phyloP scores from a whole-genome alignment of 2,329 filamentous ascomycete species.

The Epichloe baconii region DNA sequence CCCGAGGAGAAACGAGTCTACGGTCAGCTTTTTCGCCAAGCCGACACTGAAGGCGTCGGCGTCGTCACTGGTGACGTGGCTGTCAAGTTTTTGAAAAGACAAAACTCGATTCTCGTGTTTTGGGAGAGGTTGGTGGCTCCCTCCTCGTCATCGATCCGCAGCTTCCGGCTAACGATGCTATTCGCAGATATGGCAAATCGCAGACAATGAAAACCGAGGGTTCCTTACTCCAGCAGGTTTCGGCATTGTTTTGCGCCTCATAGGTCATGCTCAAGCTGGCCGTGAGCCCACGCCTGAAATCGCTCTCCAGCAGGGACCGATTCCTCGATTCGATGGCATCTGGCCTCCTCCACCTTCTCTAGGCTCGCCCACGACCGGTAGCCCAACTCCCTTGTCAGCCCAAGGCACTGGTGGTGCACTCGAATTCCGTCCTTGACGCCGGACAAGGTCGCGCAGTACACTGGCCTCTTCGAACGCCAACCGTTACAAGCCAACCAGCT shows the following conservation, averaged over 20 bases:
- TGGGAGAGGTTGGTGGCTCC: constrained; percentile 61
- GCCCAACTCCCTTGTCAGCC: constrained; percentile 35
- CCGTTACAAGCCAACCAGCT: constrained; percentile 60
- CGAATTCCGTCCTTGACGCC: constrained; percentile 80
- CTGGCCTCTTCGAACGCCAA: constrained; percentile 81
- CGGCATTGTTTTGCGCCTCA: constrained; percentile 81
- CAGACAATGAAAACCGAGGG: constrained; percentile 90
- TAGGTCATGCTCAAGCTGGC: constrained; percentile 87
- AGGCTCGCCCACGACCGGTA: constrained; percentile 23
- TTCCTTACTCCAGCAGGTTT: constrained; percentile 89
- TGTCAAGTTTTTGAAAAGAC: constrained; percentile 98
- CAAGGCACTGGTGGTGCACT: constrained; percentile 56
- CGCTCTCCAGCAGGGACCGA: constrained; percentile 72
- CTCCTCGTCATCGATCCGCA: neutral
- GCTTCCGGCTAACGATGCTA: constrained; percentile 4
- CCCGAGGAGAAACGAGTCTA: constrained; percentile 90
- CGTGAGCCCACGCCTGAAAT: constrained; percentile 69
- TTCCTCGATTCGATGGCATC: constrained; percentile 84
- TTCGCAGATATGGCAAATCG: constrained; percentile 91
- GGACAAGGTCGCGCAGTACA: constrained; percentile 83
- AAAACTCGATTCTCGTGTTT: constrained; percentile 66
- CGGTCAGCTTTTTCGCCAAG: constrained; percentile 82
- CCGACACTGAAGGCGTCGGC: constrained; percentile 80
- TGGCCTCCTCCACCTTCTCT: constrained; percentile 12
- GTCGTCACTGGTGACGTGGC: constrained; percentile 94